Percentiles rank a stretch among this genome's conserved stretches.
Conservation (phyloP, 2,329 filamentous ascomycete genomes). For the Didymella glomerata region DNA sequence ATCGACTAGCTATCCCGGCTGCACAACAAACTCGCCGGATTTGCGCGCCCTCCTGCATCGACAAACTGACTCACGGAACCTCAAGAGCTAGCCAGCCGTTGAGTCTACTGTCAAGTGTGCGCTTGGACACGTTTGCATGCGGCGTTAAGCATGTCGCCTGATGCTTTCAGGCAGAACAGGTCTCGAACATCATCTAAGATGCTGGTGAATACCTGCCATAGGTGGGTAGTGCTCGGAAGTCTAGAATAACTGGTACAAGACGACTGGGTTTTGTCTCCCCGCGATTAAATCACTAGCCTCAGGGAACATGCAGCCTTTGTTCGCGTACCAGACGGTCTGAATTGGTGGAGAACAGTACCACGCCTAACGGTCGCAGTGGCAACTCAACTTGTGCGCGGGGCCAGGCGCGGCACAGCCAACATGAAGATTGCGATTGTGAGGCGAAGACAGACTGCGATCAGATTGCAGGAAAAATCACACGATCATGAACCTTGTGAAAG, state of each 20-base stretch:
- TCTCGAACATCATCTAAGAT: neutral
- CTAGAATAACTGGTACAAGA: neutral
- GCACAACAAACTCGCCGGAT: neutral
- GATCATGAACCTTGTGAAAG: neutral
- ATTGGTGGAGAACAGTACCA: neutral
- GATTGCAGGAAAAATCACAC: neutral
- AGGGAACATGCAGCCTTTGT: slow-evolving; percentile 1
- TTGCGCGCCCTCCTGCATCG: neutral
- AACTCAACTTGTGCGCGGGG: neutral
- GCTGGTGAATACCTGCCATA: too few relatives aligned
- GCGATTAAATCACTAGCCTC: neutral
- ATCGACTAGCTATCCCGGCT: slow-evolving; percentile 1
- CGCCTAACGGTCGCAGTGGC: neutral
- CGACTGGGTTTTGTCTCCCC: neutral
- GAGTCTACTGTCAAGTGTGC: neutral
- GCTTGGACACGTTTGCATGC: slow-evolving; percentile 5
- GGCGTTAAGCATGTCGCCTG: neutral
- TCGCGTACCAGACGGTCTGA: neutral
- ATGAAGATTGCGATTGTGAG: neutral
- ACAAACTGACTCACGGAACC: neutral
- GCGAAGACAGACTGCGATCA: too few relatives aligned
- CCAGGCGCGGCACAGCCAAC: neutral
- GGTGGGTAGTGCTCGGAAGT: neutral
- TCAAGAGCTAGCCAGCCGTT: neutral
- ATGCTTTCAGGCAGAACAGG: slow-evolving; percentile 9